phyloP scores from a whole-genome alignment of 2,329 filamentous ascomycete species.

The Akanthomyces lecanii region DNA sequence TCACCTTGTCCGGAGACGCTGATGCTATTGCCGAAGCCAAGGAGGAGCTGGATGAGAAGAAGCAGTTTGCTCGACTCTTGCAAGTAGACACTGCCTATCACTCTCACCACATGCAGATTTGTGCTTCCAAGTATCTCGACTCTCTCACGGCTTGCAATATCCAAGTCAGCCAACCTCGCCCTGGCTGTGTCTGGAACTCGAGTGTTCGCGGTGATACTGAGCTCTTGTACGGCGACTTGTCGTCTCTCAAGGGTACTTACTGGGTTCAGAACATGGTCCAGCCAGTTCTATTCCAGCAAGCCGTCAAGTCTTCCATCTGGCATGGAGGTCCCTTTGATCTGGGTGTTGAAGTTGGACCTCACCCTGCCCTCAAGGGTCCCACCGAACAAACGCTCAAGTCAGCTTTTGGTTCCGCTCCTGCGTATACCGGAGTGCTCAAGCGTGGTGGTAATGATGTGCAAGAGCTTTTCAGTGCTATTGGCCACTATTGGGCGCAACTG shows the following conservation, averaged over 20 bases:
- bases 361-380: conserved; percentile 38
- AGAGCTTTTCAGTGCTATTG: not conserved
- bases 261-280: conserved; percentile 35
- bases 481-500: not conserved
- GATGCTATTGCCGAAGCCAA: conserved; percentile 8
- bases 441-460: conserved; percentile 37
- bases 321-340: conserved; percentile 11
- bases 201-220: conserved; percentile 14
- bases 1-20: conserved; percentile 22
- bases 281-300: conserved; percentile 32
- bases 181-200: conserved; percentile 17
- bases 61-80: conserved; percentile 19
- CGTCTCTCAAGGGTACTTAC: conserved; percentile 23
- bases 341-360: conserved; percentile 46
- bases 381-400: not conserved
- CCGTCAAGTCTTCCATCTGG: conserved; percentile 20
- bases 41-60: not conserved
- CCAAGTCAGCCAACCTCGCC: not conserved
- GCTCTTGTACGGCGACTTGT: not conserved
- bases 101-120: conserved; percentile 5
- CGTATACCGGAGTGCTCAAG: conserved; percentile 39
- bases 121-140: not conserved
- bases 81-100: conserved; percentile 21
- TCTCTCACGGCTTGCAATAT: not conserved
- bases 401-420: conserved; percentile 26